Conservation (phyloP, 805 yeast genomes). For the Candida sithepensis region DNA sequence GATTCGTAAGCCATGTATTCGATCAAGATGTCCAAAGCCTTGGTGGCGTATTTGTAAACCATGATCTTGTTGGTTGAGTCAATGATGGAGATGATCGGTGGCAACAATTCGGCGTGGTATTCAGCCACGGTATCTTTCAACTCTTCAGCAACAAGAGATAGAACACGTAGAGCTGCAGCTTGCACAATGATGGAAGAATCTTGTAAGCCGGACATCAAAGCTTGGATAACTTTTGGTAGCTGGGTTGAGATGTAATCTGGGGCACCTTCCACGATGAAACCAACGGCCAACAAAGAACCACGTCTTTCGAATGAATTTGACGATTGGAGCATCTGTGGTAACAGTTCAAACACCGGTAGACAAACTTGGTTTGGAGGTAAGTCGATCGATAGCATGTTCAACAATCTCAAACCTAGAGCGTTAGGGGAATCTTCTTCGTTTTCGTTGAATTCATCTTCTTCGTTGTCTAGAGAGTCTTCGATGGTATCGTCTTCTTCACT, state of each 20-base stretch:
- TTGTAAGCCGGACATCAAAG: slow-evolving; percentile 70
- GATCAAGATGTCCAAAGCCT: slow-evolving; percentile 85
- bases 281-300: slow-evolving; percentile 79
- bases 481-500: slow-evolving; percentile 79
- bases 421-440: slow-evolving; percentile 86
- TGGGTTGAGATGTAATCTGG: slow-evolving; percentile 87
- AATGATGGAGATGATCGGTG: slow-evolving; percentile 81
- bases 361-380: slow-evolving; percentile 93
- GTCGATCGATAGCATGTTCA: slow-evolving; percentile 74
- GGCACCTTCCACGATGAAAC: slow-evolving; percentile 85
- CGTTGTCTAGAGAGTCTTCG: slow-evolving; percentile 68
- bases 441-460: slow-evolving; percentile 87
- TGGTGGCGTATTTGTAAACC: slow-evolving; percentile 87
- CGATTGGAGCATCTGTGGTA: slow-evolving; percentile 56
- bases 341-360: slow-evolving; percentile 66
- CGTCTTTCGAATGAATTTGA: slow-evolving; percentile 76
- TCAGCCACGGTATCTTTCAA: slow-evolving; percentile 82
- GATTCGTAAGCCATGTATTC: slow-evolving; percentile 90
- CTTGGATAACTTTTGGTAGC: slow-evolving; percentile 67
- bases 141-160: slow-evolving; percentile 75
- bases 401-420: slow-evolving; percentile 71
- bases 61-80: slow-evolving; percentile 79
- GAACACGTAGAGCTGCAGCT: slow-evolving; percentile 80
- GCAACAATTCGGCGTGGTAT: slow-evolving; percentile 77
- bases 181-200: slow-evolving; percentile 73